Evolutionary conservation across 768 basidiomycete species (phyloP).

Genomic region (Calocybe cyanea): DNA sequence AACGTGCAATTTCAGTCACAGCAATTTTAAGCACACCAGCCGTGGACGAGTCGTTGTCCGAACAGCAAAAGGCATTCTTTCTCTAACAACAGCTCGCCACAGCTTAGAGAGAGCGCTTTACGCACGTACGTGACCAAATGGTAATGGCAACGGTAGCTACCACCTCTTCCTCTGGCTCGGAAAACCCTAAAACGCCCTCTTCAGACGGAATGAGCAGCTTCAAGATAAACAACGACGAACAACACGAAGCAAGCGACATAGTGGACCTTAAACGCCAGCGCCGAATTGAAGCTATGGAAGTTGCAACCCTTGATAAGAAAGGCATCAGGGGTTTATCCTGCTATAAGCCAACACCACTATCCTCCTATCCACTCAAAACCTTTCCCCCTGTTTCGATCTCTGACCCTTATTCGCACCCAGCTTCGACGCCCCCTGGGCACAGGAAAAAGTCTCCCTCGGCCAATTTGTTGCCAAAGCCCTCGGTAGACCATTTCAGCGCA

Average conservation of each 20-base stretch:
- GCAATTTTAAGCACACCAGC: conserved; percentile 64
- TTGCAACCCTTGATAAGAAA: conserved; percentile 30
- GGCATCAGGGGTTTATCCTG: conserved; percentile 68
- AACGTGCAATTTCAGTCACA: too few relatives aligned
- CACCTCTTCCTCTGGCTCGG: conserved; percentile 14
- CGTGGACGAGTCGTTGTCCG: conserved; percentile 80
- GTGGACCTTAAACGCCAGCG: conserved; percentile 65
- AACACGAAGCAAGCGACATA: conserved; percentile 78
- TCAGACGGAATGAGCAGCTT: conserved; percentile 26
- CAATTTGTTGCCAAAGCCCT: conserved; percentile 84
- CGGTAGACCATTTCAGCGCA: conserved; percentile 84
- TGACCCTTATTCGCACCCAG: too few relatives aligned
- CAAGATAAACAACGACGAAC: conserved; percentile 74
- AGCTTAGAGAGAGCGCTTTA: conserved; percentile 71
- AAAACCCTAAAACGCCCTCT: conserved; percentile 4
- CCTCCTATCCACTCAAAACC: background rate
- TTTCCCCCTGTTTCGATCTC: too few relatives aligned
- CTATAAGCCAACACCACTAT: conserved; percentile 48
- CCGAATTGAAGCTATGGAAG: conserved; percentile 69
- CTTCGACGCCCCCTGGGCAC: conserved; percentile 87
- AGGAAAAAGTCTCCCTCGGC: conserved; percentile 89
- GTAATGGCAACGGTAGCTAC: too few relatives aligned
- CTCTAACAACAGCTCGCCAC: conserved; percentile 79
- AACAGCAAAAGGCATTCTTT: conserved; percentile 86
- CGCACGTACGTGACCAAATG: conserved; percentile 37